Conservation (phyloP, 2,329 filamentous ascomycete species). For the Cercospora sp. region DNA sequence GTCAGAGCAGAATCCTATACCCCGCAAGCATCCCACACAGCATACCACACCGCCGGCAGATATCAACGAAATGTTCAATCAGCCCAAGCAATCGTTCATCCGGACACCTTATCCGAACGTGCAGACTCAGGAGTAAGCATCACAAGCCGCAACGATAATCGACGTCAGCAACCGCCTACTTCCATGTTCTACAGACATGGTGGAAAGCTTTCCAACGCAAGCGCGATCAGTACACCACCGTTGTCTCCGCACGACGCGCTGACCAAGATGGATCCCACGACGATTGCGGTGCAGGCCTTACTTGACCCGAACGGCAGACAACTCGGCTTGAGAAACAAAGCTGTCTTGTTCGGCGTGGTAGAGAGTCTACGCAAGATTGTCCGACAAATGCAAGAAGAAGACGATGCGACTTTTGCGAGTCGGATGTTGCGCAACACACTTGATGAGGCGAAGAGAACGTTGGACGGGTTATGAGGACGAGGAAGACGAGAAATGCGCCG, state of each 20-base stretch:
- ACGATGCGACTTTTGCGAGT: conserved; percentile 56
- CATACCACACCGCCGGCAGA: conserved; percentile 5
- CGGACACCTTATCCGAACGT: conserved; percentile 29
- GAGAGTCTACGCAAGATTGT: conserved; percentile 58
- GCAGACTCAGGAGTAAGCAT: conserved; percentile 38
- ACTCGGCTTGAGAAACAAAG: conserved; percentile 57
- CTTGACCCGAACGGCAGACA: conserved; percentile 41
- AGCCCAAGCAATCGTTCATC: conserved; percentile 9
- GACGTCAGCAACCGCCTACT: conserved; percentile 32
- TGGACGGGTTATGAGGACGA: conserved; percentile 59
- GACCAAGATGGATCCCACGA: conserved; percentile 40
- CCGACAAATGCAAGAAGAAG: conserved; percentile 48
- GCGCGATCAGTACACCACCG: conserved; percentile 19
- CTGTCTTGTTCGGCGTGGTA: conserved; percentile 52
- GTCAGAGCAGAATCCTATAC: conserved; percentile 14
- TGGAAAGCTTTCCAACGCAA: conserved; percentile 11
- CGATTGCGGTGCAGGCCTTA: conserved; percentile 43
- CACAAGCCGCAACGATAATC: conserved; percentile 28
- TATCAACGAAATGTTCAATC: conserved; percentile 5
- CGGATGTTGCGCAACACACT: conserved; percentile 69
- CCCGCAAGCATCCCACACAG: conserved; percentile 5
- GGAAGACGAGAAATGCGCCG: background rate
- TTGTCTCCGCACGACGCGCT: conserved; percentile 24
- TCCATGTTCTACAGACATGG: conserved; percentile 13
- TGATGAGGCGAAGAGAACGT: conserved; percentile 69